Conservation (phyloP, 805 yeast genomes). For the Saturnispora galanensis region DNA sequence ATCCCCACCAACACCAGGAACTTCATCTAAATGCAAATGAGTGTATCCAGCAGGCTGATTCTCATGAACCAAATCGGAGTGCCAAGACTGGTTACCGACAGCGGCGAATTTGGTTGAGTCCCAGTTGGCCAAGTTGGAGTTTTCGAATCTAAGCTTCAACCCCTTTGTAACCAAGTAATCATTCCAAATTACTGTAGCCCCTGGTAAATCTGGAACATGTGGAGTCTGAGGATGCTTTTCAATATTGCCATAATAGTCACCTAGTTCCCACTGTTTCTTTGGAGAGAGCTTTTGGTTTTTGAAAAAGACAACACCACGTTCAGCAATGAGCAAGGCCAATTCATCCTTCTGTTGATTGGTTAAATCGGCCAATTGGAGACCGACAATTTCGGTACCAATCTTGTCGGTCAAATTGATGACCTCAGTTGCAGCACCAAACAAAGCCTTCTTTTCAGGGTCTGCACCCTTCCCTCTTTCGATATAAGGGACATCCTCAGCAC, state of each 20-base stretch:
- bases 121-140: slow-evolving; percentile 15
- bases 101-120: slow-evolving; percentile 7
- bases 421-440: slow-evolving; percentile 31
- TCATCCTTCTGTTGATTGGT: slow-evolving; percentile 36
- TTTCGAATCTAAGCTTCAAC: slow-evolving; percentile 11
- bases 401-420: slow-evolving; percentile 35
- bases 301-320: slow-evolving; percentile 41
- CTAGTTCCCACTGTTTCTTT: slow-evolving; percentile 34
- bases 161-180: slow-evolving; percentile 25
- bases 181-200: slow-evolving; percentile 34
- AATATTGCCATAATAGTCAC: slow-evolving; percentile 35
- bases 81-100: slow-evolving; percentile 30
- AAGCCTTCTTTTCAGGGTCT: slow-evolving; percentile 33
- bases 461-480: slow-evolving; percentile 28
- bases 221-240: slow-evolving; percentile 32
- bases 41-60: slow-evolving; percentile 48
- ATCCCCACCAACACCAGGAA: slow-evolving; percentile 45
- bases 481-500: slow-evolving; percentile 26
- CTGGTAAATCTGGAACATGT: slow-evolving; percentile 28
- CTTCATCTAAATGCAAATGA: slow-evolving; percentile 40
- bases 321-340: slow-evolving; percentile 37
- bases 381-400: slow-evolving; percentile 41
- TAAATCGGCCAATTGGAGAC: slow-evolving; percentile 35
- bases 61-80: slow-evolving; percentile 43
- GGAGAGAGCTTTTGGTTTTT: slow-evolving; percentile 37